Evolutionary conservation across 306 rosid genomes (phyloP), one percentile per base, ranked within the genome.

Genomic region (Purshia tridentata): DNA sequence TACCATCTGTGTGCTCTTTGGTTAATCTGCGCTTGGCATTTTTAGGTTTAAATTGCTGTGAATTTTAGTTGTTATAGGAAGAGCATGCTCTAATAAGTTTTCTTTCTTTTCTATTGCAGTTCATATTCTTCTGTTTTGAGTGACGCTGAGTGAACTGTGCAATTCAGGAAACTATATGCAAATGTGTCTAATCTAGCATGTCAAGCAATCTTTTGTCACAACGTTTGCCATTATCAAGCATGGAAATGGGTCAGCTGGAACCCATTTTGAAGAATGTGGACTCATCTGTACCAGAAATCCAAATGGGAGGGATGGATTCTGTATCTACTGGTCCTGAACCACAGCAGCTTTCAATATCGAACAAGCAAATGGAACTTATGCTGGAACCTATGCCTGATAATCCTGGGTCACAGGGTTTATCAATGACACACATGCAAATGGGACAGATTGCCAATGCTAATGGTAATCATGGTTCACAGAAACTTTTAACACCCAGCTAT

Each of bases 221-320:
- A 67, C 86, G 72, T 47, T 60, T 81, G 51, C 75, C 76, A 9
- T 44, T 85, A 54, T 65, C 88, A 6, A 83, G 81, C 80, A 77
- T 72, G 88, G 93, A 81, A 70, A 83, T 85, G 81, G 82, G 87
- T 76, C 92, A 86, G 40, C 39, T 88, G 79, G 92, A 88, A 71
- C 85, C 95, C 44, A 73, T 75, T 65, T 55, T 69, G 73, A 83
- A 69, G 73, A 79, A 74, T 39, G 83, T 67, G 86, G 90, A 87
- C 60, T 83, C 88, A 0, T 81, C 90, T 8, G 77, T 81, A n/a
- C 72, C 88, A 39, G 91, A 89, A 65, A 68, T 72, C 59, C 89
- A 78, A 53, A 77, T 84, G 78, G 93, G 86, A 42, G 60, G 75
- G 5, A 48, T 85, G 51, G 87, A 69, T 50, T 76, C 97, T 71